Percentiles rank a stretch among this genome's conserved stretches.
phyloP scores from a whole-genome alignment of 257 asterid species.

The Plectranthus barbatus region DNA sequence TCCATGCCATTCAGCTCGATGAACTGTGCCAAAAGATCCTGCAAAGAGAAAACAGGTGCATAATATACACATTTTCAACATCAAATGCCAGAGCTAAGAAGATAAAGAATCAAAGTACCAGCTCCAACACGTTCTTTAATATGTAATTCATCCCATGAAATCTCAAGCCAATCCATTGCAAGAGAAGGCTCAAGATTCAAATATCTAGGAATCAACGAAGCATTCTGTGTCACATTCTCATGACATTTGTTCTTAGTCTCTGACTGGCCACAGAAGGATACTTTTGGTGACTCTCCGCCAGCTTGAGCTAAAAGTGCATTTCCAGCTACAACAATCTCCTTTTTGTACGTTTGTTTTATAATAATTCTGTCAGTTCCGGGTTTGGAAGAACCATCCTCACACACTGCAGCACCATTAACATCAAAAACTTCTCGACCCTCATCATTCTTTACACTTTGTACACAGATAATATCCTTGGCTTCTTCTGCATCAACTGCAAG shows the following conservation, averaged over 20 bases:
- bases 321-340: constrained; percentile 45
- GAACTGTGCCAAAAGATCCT: constrained; percentile 99
- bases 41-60: background rate
- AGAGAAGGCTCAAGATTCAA: constrained; percentile 81
- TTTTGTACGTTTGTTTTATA: constrained; percentile 34
- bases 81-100: background rate
- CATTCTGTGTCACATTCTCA: constrained; percentile 26
- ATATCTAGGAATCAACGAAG: constrained; percentile 54
- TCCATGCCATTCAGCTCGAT: constrained; percentile 99
- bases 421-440: constrained; percentile 25
- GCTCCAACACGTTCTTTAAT: constrained; percentile 95
- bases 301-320: constrained; percentile 28
- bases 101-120: constrained; percentile 36
- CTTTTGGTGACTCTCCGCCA: constrained; percentile 35
- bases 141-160: constrained; percentile 89
- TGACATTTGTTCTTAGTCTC: constrained; percentile 33
- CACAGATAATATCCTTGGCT: constrained; percentile 14
- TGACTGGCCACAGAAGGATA: constrained; percentile 24
- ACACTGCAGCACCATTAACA: constrained; percentile 24
- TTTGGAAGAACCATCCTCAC: constrained; percentile 26
- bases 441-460: constrained; percentile 27
- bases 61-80: constrained; percentile 8
- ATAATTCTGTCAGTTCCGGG: constrained; percentile 37
- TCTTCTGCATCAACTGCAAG: constrained; percentile 39
- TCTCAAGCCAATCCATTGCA: constrained; percentile 98